Percentiles rank a stretch among this genome's conserved stretches.
Conservation (phyloP, 495 filamentous ascomycete genomes). For the Trichoderma virens region DNA sequence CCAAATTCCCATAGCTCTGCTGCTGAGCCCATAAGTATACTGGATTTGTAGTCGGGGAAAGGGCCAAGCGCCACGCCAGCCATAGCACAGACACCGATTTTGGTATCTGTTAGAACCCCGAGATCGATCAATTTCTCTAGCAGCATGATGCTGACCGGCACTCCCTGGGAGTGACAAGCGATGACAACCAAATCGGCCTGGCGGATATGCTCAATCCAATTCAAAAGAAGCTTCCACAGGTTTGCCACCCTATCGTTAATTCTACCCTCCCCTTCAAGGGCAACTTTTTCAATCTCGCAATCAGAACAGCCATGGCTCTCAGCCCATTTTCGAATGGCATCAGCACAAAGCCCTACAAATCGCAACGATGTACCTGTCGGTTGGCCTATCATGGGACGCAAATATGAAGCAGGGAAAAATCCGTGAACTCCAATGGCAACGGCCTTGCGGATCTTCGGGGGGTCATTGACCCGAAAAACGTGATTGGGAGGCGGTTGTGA, state of each 20-base stretch:
- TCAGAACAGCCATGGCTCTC: slow-evolving; percentile 55
- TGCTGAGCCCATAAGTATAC: slow-evolving; percentile 72
- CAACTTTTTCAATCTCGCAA: slow-evolving; percentile 78
- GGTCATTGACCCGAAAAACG: slow-evolving; percentile 60
- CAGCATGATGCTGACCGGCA: slow-evolving; percentile 90
- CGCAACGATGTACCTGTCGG: slow-evolving; percentile 91
- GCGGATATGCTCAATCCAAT: slow-evolving; percentile 88
- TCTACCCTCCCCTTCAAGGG: slow-evolving; percentile 95
- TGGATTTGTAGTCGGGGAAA: slow-evolving; percentile 76
- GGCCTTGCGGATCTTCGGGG: slow-evolving; percentile 68
- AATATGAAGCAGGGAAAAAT: slow-evolving; percentile 77
- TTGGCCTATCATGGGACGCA: slow-evolving; percentile 83
- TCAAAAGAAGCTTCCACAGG: slow-evolving; percentile 87
- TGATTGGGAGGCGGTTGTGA: slow-evolving; percentile 58
- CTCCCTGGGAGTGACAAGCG: slow-evolving; percentile 91
- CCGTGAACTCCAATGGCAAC: slow-evolving; percentile 93
- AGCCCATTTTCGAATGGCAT: slow-evolving; percentile 75
- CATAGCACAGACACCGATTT: slow-evolving; percentile 83
- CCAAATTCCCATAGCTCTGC: slow-evolving; percentile 92
- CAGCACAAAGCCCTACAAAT: slow-evolving; percentile 82
- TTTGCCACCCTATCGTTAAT: slow-evolving; percentile 83
- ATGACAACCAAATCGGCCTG: slow-evolving; percentile 83
- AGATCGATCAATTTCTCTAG: slow-evolving; percentile 80
- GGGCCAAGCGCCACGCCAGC: slow-evolving; percentile 89
- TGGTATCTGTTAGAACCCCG: slow-evolving; percentile 59